Evolutionary conservation across 805 yeast species (phyloP).

Genomic region (Ogataea pilisensis): DNA sequence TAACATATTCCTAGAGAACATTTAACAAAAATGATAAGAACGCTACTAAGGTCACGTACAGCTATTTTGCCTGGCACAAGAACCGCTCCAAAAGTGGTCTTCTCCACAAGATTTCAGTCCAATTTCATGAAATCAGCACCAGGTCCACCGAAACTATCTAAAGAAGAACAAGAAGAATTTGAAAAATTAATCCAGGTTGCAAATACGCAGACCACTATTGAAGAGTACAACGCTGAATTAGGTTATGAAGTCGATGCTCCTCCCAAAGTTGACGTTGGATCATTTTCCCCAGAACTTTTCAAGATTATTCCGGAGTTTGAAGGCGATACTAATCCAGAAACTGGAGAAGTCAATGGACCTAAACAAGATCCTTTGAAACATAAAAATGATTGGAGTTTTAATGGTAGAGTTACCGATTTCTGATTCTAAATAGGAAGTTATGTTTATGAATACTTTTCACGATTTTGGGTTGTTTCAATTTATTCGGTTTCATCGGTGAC

Average conservation of each 20-base stretch:
- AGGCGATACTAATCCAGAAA: constrained; percentile 86
- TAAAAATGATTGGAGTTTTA: constrained; percentile 90
- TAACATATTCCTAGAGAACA: too few species aligned
- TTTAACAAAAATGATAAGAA: neutral
- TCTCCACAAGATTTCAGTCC: constrained; percentile 1
- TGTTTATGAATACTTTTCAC: neutral
- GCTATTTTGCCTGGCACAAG: neutral
- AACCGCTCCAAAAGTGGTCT: neutral
- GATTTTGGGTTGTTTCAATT: too few species aligned
- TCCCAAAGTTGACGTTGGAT: constrained; percentile 50
- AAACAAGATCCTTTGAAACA: constrained; percentile 87
- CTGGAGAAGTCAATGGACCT: constrained; percentile 97
- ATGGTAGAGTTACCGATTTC: constrained; percentile 95
- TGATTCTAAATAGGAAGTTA: constrained; percentile 27
- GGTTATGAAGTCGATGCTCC: constrained; percentile 30
- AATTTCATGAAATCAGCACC: constrained; percentile 24
- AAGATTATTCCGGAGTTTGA: constrained; percentile 91
- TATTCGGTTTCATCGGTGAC: constrained; percentile 2
- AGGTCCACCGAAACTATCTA: constrained; percentile 72
- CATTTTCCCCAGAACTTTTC: constrained; percentile 63
- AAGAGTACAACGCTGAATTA: constrained; percentile 52
- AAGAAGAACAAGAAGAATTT: constrained; percentile 85
- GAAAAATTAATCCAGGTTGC: constrained; percentile 82
- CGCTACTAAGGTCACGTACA: neutral
- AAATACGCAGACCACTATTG: constrained; percentile 70